A percentile compares a stretch with the other conserved stretches of the same genome.
Evolutionary conservation across 495 filamentous ascomycete species (phyloP).

Genomic region (Opeltia flavorubescens): DNA sequence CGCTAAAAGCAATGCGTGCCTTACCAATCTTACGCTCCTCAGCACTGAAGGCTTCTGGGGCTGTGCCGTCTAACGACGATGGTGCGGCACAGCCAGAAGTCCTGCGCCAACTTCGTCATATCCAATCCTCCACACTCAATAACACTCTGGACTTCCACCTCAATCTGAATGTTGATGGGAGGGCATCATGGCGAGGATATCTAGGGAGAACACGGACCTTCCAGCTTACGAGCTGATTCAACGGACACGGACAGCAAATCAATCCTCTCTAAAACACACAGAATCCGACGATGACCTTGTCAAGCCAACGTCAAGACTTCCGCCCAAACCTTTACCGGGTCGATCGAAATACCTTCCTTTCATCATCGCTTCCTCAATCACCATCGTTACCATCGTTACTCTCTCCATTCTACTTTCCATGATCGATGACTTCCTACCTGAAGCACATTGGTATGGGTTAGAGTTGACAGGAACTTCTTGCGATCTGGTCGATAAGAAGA

Average conservation of each 20-base stretch:
- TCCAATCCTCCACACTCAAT: neutral
- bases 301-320: neutral
- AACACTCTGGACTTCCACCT: neutral
- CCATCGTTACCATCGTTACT: neutral
- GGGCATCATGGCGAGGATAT: neutral
- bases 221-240: neutral
- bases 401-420: neutral
- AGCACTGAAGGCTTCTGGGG: too few species aligned
- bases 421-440: neutral
- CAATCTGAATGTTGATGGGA: neutral
- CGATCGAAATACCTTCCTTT: neutral
- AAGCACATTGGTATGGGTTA: neutral
- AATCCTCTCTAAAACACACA: neutral
- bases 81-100: too few species aligned
- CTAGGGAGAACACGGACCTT: neutral
- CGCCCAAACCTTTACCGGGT: neutral
- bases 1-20: too few species aligned
- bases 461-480: neutral
- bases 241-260: neutral
- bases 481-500: neutral
- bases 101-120: too few species aligned
- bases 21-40: too few species aligned
- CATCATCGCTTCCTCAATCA: neutral
- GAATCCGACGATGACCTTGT: constrained; percentile 1
- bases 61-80: too few species aligned